Evolutionary conservation across 208 protist species (phyloP).

Genomic region (Wallacemonas sp.): DNA sequence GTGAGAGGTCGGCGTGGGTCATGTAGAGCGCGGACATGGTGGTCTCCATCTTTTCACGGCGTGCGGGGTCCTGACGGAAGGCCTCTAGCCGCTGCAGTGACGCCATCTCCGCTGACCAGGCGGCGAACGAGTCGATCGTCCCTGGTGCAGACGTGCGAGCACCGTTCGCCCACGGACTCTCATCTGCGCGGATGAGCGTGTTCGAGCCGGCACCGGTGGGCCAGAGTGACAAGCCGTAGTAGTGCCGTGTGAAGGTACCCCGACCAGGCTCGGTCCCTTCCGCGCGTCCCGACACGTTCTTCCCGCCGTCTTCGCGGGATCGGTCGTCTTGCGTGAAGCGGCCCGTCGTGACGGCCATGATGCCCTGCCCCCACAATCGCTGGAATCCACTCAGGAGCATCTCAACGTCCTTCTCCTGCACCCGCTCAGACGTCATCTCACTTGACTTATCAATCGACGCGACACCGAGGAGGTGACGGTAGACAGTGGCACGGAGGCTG

Average conservation of each 20-base stretch:
- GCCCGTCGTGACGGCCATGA: slow-evolving; percentile 13
- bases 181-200: slow-evolving; percentile 3
- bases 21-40: slow-evolving; percentile 56
- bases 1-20: slow-evolving; percentile 45
- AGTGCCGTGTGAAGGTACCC: not conserved
- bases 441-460: slow-evolving; percentile 73
- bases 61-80: slow-evolving; percentile 14
- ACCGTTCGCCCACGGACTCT: slow-evolving; percentile 10
- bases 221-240: slow-evolving; percentile 4
- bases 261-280: not conserved
- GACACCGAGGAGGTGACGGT: slow-evolving; percentile 82
- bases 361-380: slow-evolving; percentile 23
- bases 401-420: slow-evolving; percentile 82
- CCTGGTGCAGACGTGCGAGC: not conserved
- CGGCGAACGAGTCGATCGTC: slow-evolving; percentile 1
- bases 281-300: slow-evolving; percentile 1
- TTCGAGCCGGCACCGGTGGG: not conserved
- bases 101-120: not conserved
- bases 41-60: slow-evolving; percentile 34
- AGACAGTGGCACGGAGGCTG: slow-evolving; percentile 66
- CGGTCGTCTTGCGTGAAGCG: slow-evolving; percentile 3
- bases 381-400: slow-evolving; percentile 38
- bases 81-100: slow-evolving; percentile 5
- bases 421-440: slow-evolving; percentile 82
- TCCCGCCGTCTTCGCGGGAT: not conserved